phyloP scores from a whole-genome alignment of 306 rosid species.

The Cicer pinnatifidum region DNA sequence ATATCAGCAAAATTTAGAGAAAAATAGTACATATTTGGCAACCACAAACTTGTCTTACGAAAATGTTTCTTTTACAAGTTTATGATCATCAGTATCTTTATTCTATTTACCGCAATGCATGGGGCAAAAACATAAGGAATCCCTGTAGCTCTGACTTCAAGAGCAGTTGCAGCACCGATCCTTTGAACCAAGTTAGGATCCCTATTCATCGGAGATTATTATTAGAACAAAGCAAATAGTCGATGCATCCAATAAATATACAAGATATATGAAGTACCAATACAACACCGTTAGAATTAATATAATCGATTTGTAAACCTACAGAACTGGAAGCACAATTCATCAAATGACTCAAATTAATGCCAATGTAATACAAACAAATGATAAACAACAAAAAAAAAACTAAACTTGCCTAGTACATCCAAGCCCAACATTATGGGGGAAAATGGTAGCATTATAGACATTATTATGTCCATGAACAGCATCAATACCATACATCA shows the following conservation, averaged over 20 bases:
- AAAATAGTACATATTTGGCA: conserved; percentile 25
- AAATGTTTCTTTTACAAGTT: conserved; percentile 30
- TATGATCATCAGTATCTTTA: conserved; percentile 19
- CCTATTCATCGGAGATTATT: conserved; percentile 51
- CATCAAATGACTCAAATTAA: not conserved
- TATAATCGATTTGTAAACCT: conserved; percentile 19
- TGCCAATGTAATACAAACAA: not conserved
- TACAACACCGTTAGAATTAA: conserved; percentile 13
- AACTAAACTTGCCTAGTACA: conserved; percentile 80
- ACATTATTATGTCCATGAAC: conserved; percentile 98
- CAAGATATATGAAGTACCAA: not conserved
- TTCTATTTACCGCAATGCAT: conserved; percentile 78
- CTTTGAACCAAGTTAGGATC: conserved; percentile 67
- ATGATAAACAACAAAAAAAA: not conserved
- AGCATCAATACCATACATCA: conserved; percentile 98
- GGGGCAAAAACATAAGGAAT: conserved; percentile 93
- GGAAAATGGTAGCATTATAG: conserved; percentile 91
- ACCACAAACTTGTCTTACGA: conserved; percentile 25
- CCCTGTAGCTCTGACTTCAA: conserved; percentile 94
- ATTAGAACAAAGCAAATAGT: conserved; percentile 42
- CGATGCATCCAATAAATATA: conserved; percentile 23
- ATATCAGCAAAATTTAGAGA: conserved; percentile 38
- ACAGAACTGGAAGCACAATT: not conserved
- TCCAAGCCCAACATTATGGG: conserved; percentile 94
- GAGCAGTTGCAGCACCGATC: conserved; percentile 95